These are phyloP conservation scores for Diaporthe velutina DNA, from an alignment of 2,329 filamentous ascomycete genomes.

Conservation along the genomic window DNA sequence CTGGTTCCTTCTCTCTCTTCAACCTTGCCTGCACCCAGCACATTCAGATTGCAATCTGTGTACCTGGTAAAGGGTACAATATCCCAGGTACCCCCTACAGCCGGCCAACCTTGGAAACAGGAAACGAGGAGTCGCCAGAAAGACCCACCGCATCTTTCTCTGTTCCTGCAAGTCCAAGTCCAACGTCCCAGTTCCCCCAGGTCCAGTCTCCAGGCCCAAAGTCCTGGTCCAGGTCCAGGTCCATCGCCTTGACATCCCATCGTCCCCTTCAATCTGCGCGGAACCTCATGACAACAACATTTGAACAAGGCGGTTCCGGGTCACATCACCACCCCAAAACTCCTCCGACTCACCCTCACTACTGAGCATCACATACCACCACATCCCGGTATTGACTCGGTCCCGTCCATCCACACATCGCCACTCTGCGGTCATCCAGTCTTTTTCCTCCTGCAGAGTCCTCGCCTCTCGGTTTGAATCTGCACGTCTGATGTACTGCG, in stretches of 20 bases:
- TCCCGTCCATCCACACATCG: slow-evolving; percentile 7
- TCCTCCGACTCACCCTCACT: slow-evolving; percentile 7
- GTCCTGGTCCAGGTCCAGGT: not conserved
- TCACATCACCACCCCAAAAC: slow-evolving; percentile 22
- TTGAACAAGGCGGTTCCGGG: not conserved
- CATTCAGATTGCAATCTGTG: not conserved
- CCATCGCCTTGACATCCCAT: slow-evolving; percentile 21
- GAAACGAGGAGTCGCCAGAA: slow-evolving; percentile 21
- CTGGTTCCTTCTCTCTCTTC: slow-evolving; percentile 14
- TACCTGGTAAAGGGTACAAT: not conserved
- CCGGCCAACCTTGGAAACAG: slow-evolving; percentile 7
- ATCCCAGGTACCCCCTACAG: slow-evolving; percentile 11
- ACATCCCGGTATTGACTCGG: slow-evolving; percentile 32
- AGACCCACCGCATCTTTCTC: slow-evolving; percentile 16
- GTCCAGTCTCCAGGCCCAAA: not conserved
- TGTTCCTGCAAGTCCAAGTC: slow-evolving; percentile 17
- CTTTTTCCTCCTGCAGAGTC: slow-evolving; percentile 19
- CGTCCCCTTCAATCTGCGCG: slow-evolving; percentile 14
- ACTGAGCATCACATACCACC: slow-evolving; percentile 16
- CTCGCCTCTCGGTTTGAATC: slow-evolving; percentile 22
- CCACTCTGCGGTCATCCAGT: slow-evolving; percentile 33
- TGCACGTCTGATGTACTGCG: slow-evolving; percentile 33
- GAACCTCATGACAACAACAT: slow-evolving; percentile 30
- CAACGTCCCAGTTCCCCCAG: not conserved
- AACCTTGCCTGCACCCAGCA: not conserved